Evolutionary conservation across 1,139 yeast species (phyloP).

Genomic region (Lodderomyces metapsilosis): DNA sequence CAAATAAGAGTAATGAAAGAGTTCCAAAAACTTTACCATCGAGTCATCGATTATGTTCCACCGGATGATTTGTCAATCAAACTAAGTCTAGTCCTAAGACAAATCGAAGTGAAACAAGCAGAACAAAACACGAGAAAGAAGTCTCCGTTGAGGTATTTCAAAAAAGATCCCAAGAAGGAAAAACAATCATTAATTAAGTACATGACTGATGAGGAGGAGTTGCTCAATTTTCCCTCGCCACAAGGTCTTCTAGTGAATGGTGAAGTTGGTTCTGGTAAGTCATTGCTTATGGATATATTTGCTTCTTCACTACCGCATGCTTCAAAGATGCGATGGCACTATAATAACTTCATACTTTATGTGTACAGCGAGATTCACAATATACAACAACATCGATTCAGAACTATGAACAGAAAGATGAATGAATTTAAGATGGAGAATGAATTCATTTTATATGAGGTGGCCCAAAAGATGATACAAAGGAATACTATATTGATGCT

Average conservation of each 20-base stretch:
- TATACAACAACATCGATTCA: conserved; percentile 45
- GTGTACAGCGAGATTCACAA: conserved; percentile 61
- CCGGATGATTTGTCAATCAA: conserved; percentile 49
- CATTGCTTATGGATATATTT: conserved; percentile 72
- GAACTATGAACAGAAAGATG: conserved; percentile 6
- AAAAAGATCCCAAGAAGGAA: conserved; percentile 27
- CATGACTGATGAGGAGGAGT: conserved; percentile 65
- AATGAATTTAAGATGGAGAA: conserved; percentile 46
- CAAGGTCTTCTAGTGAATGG: conserved; percentile 68
- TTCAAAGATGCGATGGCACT: conserved; percentile 71
- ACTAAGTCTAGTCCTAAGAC: conserved; percentile 46
- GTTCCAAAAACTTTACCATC: conserved; percentile 58
- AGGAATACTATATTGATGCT: conserved; percentile 59
- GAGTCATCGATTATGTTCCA: conserved; percentile 61
- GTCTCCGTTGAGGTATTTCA: conserved; percentile 16
- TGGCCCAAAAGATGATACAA: conserved; percentile 64
- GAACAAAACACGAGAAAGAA: conserved; percentile 12
- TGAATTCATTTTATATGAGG: conserved; percentile 63
- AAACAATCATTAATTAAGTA: conserved; percentile 41
- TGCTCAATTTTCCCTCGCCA: conserved; percentile 55
- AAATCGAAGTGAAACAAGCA: conserved; percentile 42
- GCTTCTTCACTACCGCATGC: conserved; percentile 63
- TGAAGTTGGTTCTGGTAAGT: conserved; percentile 76
- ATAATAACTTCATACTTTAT: conserved; percentile 67
- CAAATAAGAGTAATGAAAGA: conserved; percentile 66